Conservation (phyloP, 257 asterid species). For the Solanum clarkiae region DNA sequence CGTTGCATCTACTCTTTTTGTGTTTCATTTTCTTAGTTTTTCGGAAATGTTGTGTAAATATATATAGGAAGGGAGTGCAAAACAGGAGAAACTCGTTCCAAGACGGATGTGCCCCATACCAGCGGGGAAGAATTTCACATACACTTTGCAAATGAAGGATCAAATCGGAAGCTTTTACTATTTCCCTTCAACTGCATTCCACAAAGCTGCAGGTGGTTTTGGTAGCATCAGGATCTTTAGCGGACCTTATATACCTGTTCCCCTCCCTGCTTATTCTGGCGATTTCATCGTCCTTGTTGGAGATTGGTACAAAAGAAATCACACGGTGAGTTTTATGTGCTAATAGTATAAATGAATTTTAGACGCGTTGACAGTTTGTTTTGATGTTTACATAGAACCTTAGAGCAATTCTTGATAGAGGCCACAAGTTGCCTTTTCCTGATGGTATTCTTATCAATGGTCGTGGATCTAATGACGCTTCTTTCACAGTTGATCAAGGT, state of each 20-base stretch:
- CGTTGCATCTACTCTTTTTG: not conserved
- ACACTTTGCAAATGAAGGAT: conserved; percentile 54
- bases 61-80: conserved; percentile 44
- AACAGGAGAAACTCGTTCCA: conserved; percentile 43
- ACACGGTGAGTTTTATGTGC: conserved; percentile 15
- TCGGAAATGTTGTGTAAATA: not conserved
- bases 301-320: conserved; percentile 63
- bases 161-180: conserved; percentile 17
- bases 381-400: conserved; percentile 13
- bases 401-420: conserved; percentile 34
- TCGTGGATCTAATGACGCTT: conserved; percentile 23
- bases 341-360: too few species aligned
- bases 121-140: conserved; percentile 49
- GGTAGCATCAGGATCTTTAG: conserved; percentile 40
- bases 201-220: conserved; percentile 58
- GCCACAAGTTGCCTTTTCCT: conserved; percentile 47
- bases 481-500: conserved; percentile 47
- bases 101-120: conserved; percentile 63
- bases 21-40: not conserved
- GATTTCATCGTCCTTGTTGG: conserved; percentile 38
- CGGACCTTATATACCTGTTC: conserved; percentile 43
- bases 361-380: not conserved
- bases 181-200: conserved; percentile 47
- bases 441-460: conserved; percentile 64
- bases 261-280: conserved; percentile 32